Percentiles rank a stretch among this genome's conserved stretches.
phyloP scores from a whole-genome alignment of 306 rosid species.

The Malus sylvestris region DNA sequence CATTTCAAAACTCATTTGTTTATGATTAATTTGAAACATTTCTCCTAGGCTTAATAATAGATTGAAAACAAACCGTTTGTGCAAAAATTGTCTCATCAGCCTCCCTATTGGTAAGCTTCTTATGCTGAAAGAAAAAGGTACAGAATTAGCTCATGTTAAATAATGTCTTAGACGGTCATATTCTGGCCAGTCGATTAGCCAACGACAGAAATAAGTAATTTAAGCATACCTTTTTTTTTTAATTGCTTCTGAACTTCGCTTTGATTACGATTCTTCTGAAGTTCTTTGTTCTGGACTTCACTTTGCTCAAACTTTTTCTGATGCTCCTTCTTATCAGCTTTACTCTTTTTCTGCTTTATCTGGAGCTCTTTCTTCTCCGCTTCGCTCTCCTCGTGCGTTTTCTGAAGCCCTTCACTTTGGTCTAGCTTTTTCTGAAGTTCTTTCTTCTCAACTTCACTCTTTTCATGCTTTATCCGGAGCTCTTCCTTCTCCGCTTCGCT shows the following conservation, averaged over 20 bases:
- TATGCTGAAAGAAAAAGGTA: slow-evolving; percentile 29
- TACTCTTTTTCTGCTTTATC: slow-evolving; percentile 24
- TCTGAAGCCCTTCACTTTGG: not conserved
- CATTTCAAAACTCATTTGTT: not conserved
- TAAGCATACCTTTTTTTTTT: slow-evolving; percentile 31
- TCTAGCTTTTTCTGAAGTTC: not conserved
- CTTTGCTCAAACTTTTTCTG: not conserved
- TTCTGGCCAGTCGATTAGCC: not conserved
- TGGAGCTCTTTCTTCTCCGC: not conserved
- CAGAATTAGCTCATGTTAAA: not conserved
- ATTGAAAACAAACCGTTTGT: slow-evolving; percentile 31
- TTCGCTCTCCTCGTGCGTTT: not conserved
- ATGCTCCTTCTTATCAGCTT: not conserved
- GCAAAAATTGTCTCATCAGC: slow-evolving; percentile 47
- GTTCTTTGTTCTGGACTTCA: not conserved
- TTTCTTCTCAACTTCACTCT: slow-evolving; percentile 1
- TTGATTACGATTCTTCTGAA: too few species aligned
- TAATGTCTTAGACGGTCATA: not conserved
- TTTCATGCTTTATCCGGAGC: slow-evolving; percentile 17
- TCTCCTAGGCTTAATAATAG: not conserved
- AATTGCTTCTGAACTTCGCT: not conserved
- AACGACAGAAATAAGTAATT: too few species aligned
- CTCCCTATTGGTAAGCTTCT: slow-evolving; percentile 53
- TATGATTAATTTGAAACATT: not conserved
- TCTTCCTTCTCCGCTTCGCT: not conserved